These are phyloP conservation scores for Penicillium hesseltinei DNA, from an alignment of 2,329 filamentous ascomycete genomes.

Conservation along the genomic window DNA sequence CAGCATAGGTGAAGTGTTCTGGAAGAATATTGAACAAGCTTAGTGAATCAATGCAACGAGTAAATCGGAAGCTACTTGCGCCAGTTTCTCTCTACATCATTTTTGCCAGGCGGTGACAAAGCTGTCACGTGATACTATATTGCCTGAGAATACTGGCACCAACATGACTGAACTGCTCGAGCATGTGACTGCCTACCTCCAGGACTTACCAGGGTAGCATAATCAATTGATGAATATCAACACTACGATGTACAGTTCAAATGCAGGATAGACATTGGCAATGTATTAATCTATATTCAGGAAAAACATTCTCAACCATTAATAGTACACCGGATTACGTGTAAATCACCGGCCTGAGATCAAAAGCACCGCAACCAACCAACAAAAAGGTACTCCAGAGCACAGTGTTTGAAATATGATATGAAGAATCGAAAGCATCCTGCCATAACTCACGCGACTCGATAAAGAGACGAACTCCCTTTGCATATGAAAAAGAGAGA, in stretches of 20 bases:
- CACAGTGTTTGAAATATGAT: conserved; percentile 23
- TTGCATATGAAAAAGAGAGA: background rate
- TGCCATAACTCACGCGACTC: conserved; percentile 4
- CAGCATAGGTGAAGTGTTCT: conserved; percentile 11
- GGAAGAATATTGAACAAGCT: background rate
- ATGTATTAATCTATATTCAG: conserved; percentile 28
- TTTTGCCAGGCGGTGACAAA: conserved; percentile 25
- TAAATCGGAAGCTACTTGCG: conserved; percentile 15
- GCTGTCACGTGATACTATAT: background rate
- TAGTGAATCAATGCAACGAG: conserved; percentile 10
- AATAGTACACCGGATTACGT: conserved; percentile 24
- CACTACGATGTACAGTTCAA: background rate
- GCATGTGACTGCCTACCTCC: background rate
- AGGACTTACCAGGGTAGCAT: background rate
- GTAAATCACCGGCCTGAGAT: conserved; percentile 21
- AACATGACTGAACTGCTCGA: too few relatives aligned
- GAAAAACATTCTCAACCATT: conserved; percentile 11
- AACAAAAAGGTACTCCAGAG: conserved; percentile 27
- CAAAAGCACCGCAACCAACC: conserved; percentile 14
- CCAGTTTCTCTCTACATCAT: conserved; percentile 22
- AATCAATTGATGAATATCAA: background rate
- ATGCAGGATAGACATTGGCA: background rate
- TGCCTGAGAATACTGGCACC: background rate
- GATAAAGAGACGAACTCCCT: background rate
- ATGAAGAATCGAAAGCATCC: conserved; percentile 24